Conservation (phyloP, 2,329 filamentous ascomycete genomes). For the Alternaria incomplexa region DNA sequence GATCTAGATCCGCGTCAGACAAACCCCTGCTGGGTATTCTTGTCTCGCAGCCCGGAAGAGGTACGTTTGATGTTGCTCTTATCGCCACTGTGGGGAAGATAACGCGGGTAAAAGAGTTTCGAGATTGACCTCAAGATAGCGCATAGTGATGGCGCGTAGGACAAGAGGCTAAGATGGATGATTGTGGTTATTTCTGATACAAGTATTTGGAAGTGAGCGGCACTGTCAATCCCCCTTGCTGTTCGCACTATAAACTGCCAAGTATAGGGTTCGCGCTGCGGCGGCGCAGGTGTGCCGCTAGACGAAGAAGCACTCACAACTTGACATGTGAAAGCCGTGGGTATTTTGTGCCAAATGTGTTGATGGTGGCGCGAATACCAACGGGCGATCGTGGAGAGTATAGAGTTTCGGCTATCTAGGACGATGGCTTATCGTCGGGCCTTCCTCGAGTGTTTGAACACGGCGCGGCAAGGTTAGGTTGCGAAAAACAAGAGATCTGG, state of each 20-base stretch:
- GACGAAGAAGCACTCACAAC: background rate
- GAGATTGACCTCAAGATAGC: background rate
- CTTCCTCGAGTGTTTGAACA: background rate
- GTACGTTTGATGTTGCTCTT: background rate
- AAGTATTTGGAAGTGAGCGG: background rate
- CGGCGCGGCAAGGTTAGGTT: background rate
- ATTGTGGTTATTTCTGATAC: background rate
- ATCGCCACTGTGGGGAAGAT: background rate
- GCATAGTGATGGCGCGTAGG: background rate
- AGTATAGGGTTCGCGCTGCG: background rate
- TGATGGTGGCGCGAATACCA: background rate
- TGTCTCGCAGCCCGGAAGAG: background rate
- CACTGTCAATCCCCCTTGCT: background rate
- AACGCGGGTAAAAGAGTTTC: background rate
- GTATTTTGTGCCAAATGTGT: background rate
- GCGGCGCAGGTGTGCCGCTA: background rate
- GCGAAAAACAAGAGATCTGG: background rate
- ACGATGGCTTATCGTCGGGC: slow-evolving; percentile 1
- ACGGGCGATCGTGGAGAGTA: background rate
- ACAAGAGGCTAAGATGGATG: background rate
- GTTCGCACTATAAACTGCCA: background rate
- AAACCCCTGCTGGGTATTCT: background rate
- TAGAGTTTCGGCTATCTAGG: slow-evolving; percentile 8
- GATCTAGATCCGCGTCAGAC: background rate
- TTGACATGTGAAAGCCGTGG: background rate